phyloP scores from a whole-genome alignment of 1,139 yeast genomes.

The Hansenula sp. region DNA sequence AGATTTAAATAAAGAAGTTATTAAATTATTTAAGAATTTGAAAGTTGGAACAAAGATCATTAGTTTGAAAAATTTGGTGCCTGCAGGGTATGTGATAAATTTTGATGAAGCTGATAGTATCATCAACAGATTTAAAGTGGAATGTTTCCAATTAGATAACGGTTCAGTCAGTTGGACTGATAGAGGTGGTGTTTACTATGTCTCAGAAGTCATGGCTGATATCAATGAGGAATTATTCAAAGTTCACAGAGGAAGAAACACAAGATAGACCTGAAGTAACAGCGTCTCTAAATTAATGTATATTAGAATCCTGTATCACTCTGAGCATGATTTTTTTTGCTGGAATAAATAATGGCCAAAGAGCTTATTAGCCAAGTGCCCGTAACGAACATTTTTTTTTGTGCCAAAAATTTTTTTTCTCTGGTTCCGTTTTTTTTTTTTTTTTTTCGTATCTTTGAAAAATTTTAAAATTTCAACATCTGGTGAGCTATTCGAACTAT shows the following conservation, averaged over 20 bases:
- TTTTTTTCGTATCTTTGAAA: neutral
- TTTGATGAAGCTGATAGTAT: slow-evolving; percentile 53
- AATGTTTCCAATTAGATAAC: slow-evolving; percentile 59
- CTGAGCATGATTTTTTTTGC: no score
- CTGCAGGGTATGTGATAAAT: slow-evolving; percentile 47
- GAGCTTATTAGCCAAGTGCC: neutral
- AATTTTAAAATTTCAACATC: neutral
- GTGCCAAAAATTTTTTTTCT: neutral
- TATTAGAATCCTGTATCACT: no score
- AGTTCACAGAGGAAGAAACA: slow-evolving; percentile 16
- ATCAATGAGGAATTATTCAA: slow-evolving; percentile 29
- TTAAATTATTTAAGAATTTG: slow-evolving; percentile 57
- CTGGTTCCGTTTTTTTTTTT: neutral
- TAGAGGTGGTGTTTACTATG: slow-evolving; percentile 74
- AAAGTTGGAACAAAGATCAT: slow-evolving; percentile 76
- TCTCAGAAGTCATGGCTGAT: slow-evolving; percentile 60
- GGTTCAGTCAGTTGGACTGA: slow-evolving; percentile 90
- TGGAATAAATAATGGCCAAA: no score
- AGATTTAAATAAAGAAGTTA: slow-evolving; percentile 62
- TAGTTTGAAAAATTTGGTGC: slow-evolving; percentile 70
- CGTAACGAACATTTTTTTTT: neutral
- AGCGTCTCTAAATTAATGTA: no score
- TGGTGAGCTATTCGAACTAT: neutral
- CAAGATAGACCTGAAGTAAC: slow-evolving; percentile 21
- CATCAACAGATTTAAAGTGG: slow-evolving; percentile 62